These are phyloP conservation scores for Fomitopsis palustris DNA, from an alignment of 1,284 basidiomycete species.

Conservation along the genomic window DNA sequence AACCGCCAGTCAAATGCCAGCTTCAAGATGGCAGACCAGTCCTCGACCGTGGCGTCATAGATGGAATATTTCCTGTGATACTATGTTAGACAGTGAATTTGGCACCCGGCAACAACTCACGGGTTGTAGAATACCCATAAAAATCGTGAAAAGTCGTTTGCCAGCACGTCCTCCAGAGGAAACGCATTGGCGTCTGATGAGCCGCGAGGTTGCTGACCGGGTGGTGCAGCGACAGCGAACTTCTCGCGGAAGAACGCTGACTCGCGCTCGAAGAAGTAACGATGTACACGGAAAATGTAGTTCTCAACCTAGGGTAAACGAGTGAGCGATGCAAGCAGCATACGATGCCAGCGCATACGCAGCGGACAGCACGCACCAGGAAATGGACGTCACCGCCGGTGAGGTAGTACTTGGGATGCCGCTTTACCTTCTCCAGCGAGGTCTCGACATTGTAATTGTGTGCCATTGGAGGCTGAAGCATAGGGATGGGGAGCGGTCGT, in stretches of 20 bases:
- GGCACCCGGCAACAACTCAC: slow-evolving; percentile 34
- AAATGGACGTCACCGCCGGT: slow-evolving; percentile 52
- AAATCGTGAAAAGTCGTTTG: slow-evolving; percentile 50
- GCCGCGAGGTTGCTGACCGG: slow-evolving; percentile 40
- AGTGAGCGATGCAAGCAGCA: slow-evolving; percentile 7
- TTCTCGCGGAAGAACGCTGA: slow-evolving; percentile 45
- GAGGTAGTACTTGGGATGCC: slow-evolving; percentile 49
- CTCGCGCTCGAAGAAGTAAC: slow-evolving; percentile 63
- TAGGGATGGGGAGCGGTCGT: slow-evolving; percentile 21
- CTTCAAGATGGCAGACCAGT: slow-evolving; percentile 57
- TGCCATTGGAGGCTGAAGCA: slow-evolving; percentile 24
- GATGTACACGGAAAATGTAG: slow-evolving; percentile 54
- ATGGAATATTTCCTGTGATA: slow-evolving; percentile 48
- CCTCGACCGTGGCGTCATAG: slow-evolving; percentile 47
- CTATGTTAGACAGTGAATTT: background rate
- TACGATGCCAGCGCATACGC: background rate
- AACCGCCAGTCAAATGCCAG: slow-evolving; percentile 62
- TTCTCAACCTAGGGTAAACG: slow-evolving; percentile 38
- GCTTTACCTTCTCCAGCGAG: slow-evolving; percentile 27
- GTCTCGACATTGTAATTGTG: slow-evolving; percentile 27
- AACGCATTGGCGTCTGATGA: slow-evolving; percentile 45
- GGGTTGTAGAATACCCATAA: slow-evolving; percentile 70
- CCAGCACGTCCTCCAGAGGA: slow-evolving; percentile 42
- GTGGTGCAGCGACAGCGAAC: slow-evolving; percentile 39
- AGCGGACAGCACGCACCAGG: slow-evolving; percentile 35